These are phyloP conservation scores for Singerocomus rubriflavus DNA, from an alignment of 1,284 basidiomycete genomes.

Conservation along the genomic window DNA sequence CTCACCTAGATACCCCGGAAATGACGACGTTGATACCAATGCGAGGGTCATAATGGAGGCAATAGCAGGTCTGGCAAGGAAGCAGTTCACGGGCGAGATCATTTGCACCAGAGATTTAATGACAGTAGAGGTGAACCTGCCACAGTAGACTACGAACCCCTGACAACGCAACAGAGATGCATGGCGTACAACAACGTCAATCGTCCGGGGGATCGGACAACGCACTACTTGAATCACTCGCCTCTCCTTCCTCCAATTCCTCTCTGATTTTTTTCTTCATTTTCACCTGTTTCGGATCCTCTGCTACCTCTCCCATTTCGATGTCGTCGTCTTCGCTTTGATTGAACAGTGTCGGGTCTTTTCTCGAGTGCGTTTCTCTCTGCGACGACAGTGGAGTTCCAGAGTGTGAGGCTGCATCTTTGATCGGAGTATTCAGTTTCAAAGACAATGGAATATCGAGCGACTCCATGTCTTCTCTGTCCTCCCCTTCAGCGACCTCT, in stretches of 20 bases:
- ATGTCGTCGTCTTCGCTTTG: constrained; percentile 55
- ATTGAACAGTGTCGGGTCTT: constrained; percentile 21
- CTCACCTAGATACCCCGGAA: constrained; percentile 61
- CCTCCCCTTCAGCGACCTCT: constrained; percentile 38
- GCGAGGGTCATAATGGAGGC: constrained; percentile 56
- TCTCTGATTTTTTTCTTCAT: constrained; percentile 55
- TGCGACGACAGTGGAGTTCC: constrained; percentile 32
- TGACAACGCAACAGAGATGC: constrained; percentile 10
- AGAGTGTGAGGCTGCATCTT: constrained; percentile 35
- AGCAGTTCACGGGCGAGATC: constrained; percentile 52
- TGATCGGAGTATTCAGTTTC: constrained; percentile 35
- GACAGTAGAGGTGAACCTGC: constrained; percentile 54
- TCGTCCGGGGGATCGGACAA: constrained; percentile 64
- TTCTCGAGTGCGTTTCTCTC: constrained; percentile 21
- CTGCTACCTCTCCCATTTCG: constrained; percentile 83
- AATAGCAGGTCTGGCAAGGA: constrained; percentile 54
- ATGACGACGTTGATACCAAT: constrained; percentile 47
- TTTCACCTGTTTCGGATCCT: constrained; percentile 52
- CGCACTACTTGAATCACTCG: constrained; percentile 72
- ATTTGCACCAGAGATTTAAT: constrained; percentile 71
- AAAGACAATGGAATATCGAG: constrained; percentile 35
- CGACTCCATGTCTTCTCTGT: constrained; percentile 36
- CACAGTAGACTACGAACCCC: constrained; percentile 24
- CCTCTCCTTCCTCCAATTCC: constrained; percentile 81
- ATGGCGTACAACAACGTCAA: constrained; percentile 13